A percentile compares a stretch with the other conserved stretches of the same genome.
These are phyloP conservation scores for Aspergillus brasiliensis DNA, from an alignment of 2,329 filamentous ascomycete species.

Conservation along the genomic window DNA sequence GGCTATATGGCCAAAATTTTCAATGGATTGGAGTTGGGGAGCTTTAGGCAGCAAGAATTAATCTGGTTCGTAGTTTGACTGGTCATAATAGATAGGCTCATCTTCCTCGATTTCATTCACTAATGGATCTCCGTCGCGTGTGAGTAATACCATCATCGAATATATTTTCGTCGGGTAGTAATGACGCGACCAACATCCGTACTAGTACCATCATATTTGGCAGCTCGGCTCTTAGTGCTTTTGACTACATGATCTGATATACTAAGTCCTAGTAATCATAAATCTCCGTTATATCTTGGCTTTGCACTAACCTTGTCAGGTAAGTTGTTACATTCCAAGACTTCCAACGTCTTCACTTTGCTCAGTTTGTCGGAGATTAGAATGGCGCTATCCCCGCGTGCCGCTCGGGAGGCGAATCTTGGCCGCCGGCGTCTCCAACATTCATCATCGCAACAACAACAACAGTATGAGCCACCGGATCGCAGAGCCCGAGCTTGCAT, in stretches of 20 bases:
- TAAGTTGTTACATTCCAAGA: neutral
- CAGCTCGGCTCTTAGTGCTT: no score
- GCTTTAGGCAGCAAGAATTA: neutral
- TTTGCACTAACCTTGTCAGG: neutral
- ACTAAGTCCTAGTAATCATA: neutral
- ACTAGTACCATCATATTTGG: no score
- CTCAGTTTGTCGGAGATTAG: conserved; percentile 6
- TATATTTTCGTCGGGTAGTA: no score
- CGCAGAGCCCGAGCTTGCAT: neutral
- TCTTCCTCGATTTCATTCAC: neutral
- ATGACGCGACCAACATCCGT: no score
- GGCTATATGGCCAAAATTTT: neutral
- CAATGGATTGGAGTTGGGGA: neutral
- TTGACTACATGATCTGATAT: neutral
- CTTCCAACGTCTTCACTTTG: neutral
- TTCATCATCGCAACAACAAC: neutral
- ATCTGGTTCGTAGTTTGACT: neutral
- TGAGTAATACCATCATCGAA: no score
- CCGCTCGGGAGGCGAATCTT: neutral
- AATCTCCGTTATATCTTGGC: neutral
- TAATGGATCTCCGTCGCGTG: no score
- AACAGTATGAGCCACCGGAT: neutral
- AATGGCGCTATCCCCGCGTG: conserved; percentile 5
- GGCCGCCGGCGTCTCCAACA: neutral
- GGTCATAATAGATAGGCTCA: neutral